phyloP scores from a whole-genome alignment of 768 basidiomycete species.

The Tulasnella sp. region DNA sequence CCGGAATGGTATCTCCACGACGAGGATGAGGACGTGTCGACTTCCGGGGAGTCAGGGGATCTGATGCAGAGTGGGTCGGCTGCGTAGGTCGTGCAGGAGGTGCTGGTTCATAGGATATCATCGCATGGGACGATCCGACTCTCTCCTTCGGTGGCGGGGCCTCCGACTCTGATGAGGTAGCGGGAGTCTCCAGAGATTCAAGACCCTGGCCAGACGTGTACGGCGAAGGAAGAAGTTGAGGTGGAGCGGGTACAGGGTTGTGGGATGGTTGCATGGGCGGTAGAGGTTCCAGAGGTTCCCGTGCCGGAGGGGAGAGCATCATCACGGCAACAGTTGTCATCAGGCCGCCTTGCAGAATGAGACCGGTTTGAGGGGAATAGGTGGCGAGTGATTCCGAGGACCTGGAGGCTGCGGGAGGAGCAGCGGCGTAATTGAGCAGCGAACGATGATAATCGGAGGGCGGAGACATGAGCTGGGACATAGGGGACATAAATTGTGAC shows the following conservation, averaged over 20 bases:
- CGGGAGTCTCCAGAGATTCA: neutral
- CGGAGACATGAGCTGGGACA: neutral
- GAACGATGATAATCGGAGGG: neutral
- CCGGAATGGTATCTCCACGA: slow-evolving; percentile 16
- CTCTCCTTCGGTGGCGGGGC: neutral
- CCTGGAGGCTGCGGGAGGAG: neutral
- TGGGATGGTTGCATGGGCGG: neutral
- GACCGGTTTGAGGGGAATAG: neutral
- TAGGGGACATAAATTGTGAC: neutral
- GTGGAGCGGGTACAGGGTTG: neutral
- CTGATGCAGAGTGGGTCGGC: slow-evolving; percentile 7
- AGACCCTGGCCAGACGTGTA: slow-evolving; percentile 1
- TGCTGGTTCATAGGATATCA: slow-evolving; percentile 2
- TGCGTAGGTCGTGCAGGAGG: neutral
- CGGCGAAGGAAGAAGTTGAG: neutral
- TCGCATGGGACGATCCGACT: neutral
- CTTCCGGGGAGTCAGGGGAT: neutral
- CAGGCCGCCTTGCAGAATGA: neutral
- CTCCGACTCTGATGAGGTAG: neutral
- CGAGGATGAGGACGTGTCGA: neutral
- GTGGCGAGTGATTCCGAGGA: neutral
- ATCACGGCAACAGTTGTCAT: slow-evolving; percentile 1
- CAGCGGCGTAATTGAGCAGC: slow-evolving; percentile 4
- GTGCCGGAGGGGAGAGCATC: slow-evolving; percentile 1
- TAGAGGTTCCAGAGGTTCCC: neutral